Conservation (phyloP, 192 early-diverging fungal genomes). For the Funneliformis geosporum region DNA sequence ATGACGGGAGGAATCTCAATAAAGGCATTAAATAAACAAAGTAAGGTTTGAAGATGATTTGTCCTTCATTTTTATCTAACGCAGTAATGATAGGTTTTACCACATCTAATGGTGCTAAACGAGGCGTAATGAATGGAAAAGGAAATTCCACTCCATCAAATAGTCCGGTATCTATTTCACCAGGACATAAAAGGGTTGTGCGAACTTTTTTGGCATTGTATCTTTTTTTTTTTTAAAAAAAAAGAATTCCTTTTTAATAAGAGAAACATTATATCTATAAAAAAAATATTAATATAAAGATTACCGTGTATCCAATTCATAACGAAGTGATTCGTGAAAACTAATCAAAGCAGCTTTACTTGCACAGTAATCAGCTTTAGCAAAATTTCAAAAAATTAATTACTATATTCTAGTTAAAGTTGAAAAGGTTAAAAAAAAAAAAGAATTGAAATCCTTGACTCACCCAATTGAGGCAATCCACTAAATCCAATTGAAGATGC, state of each 20-base stretch:
- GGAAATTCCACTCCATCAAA: conserved; percentile 65
- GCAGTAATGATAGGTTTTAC: conserved; percentile 58
- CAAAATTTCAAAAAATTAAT: not conserved
- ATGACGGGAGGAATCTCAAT: conserved; percentile 39
- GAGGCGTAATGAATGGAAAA: conserved; percentile 64
- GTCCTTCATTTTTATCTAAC: conserved; percentile 51
- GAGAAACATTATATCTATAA: not conserved
- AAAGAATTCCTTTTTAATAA: not conserved
- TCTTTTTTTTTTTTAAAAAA: not conserved
- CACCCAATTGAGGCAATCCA: conserved; percentile 34
- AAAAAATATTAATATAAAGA: not conserved
- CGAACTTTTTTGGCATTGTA: conserved; percentile 65
- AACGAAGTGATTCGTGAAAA: conserved; percentile 73
- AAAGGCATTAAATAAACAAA: conserved; percentile 44
- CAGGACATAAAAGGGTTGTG: conserved; percentile 71
- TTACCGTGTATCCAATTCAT: conserved; percentile 58
- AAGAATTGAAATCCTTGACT: not conserved
- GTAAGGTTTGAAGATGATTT: conserved; percentile 49
- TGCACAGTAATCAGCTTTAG: conserved; percentile 72
- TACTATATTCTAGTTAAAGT: not conserved
- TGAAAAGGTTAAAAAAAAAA: not conserved
- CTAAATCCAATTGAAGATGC: conserved; percentile 43
- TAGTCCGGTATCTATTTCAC: conserved; percentile 70
- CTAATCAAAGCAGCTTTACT: conserved; percentile 75
- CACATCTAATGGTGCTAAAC: conserved; percentile 60